A percentile compares a stretch with the other conserved stretches of the same genome.
Evolutionary conservation across 805 yeast genomes (phyloP).

Genomic region (Sporopachydermia lactativora): DNA sequence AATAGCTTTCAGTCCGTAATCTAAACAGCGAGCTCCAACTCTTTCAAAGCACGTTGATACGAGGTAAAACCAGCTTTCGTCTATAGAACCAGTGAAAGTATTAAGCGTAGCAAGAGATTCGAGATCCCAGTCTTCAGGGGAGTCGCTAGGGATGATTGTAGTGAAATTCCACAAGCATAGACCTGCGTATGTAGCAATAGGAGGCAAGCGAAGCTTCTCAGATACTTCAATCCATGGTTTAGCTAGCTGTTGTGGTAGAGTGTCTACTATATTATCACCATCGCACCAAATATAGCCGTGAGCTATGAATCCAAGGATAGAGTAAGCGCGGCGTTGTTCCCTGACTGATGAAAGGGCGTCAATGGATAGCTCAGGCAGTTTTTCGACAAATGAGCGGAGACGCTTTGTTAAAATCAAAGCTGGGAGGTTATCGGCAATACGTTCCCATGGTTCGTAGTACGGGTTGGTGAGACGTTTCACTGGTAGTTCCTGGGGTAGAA

Average conservation of each 20-base stretch:
- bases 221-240: conserved; percentile 51
- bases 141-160: conserved; percentile 35
- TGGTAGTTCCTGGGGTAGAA: conserved; percentile 61
- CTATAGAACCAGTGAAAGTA: conserved; percentile 82
- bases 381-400: conserved; percentile 48
- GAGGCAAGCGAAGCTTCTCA: conserved; percentile 58
- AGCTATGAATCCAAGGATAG: conserved; percentile 61
- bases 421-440: conserved; percentile 49
- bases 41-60: conserved; percentile 80
- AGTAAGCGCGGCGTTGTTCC: conserved; percentile 69
- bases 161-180: conserved; percentile 81
- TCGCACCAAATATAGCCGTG: conserved; percentile 90
- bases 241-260: conserved; percentile 55
- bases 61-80: conserved; percentile 88
- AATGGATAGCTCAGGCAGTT: conserved; percentile 40
- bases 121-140: conserved; percentile 31
- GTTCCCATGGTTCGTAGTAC: conserved; percentile 72
- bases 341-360: conserved; percentile 28
- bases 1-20: conserved; percentile 55
- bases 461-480: conserved; percentile 39
- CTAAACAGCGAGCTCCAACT: conserved; percentile 60
- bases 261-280: conserved; percentile 35
- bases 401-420: conserved; percentile 54
- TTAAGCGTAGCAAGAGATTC: conserved; percentile 63
- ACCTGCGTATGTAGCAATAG: conserved; percentile 80